Evolutionary conservation across 495 filamentous ascomycete genomes (phyloP).

Genomic region (Poronia punctata): DNA sequence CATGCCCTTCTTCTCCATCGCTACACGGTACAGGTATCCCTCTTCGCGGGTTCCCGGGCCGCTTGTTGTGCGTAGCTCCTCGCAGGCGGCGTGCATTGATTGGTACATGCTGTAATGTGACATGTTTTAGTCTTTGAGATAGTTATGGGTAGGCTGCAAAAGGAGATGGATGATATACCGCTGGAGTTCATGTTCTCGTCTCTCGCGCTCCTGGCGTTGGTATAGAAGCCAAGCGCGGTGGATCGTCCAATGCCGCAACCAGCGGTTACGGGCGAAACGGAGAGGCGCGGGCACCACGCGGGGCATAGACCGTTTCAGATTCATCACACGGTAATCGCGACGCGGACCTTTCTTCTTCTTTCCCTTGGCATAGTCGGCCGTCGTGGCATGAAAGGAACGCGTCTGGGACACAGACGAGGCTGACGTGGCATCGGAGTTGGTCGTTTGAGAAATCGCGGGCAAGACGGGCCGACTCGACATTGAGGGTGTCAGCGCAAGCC

Average conservation of each 20-base stretch:
- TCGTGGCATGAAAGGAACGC: slow-evolving; percentile 16
- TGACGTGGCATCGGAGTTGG: background rate
- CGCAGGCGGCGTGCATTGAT: slow-evolving; percentile 70
- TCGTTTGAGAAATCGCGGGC: background rate
- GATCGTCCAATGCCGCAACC: slow-evolving; percentile 97
- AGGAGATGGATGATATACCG: slow-evolving; percentile 23
- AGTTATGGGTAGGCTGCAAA: background rate
- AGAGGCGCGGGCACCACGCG: slow-evolving; percentile 58
- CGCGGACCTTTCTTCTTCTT: slow-evolving; percentile 10
- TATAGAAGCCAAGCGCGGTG: slow-evolving; percentile 86
- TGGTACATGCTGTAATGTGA: slow-evolving; percentile 49
- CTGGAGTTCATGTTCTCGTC: slow-evolving; percentile 56
- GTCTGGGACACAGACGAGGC: background rate
- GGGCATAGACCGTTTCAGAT: slow-evolving; percentile 23
- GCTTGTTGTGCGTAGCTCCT: slow-evolving; percentile 65
- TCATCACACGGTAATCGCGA: slow-evolving; percentile 19
- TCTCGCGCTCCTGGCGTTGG: slow-evolving; percentile 54
- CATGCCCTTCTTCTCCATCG: slow-evolving; percentile 77
- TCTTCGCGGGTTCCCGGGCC: slow-evolving; percentile 53
- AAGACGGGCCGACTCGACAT: background rate
- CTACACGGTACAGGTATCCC: slow-evolving; percentile 73
- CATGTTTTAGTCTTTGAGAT: background rate
- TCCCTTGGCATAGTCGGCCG: slow-evolving; percentile 4
- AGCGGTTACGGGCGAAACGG: slow-evolving; percentile 76
- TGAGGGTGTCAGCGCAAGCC: slow-evolving; percentile 7